Evolutionary conservation across 495 filamentous ascomycete species (phyloP), one percentile per base, ranked within the genome.

Genomic region (Lophiostoma macrostomum): DNA sequence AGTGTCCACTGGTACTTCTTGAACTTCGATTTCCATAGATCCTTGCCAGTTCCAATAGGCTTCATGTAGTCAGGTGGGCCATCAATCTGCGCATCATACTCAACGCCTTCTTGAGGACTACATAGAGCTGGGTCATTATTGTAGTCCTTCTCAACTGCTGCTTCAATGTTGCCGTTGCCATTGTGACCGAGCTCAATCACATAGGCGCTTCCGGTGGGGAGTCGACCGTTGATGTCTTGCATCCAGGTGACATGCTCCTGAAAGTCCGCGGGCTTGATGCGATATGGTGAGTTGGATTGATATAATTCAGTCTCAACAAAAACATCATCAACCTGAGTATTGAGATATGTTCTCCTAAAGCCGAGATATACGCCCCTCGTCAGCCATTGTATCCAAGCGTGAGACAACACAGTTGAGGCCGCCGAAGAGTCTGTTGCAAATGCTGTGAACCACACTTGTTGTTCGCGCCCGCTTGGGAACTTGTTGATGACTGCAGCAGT

Each of bases 311-410:
- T 77, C 35, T 70, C 66, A 1, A 84, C 65, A 55, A 83, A 76
- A 71, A 84, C 76, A 60, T 84, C 81, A 60, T 84, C 81, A 25
- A 84, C 77, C 67, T 84, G 80, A 12, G 80, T 80, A 61, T 74
- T 76, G 28, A 82, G 60, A 56, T 79, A 74, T 44, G 79, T 67
- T 35, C 80, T 72, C 30, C 80, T 76, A 41, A 76, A 75, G 22
- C 77, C 77, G 6, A 76, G 69, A 53, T 80, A 76, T 1, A 81
- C 51, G 28, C 81, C 81, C 19, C 77, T 73, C 19, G 78, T 81
- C 13, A 81, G 64, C 79, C 79, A 84, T 47, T 75, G 76, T 51
- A 84, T 81, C 75, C 76, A 82, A 16, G 76, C 77, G 65, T 84
- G 81, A 64, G 80, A 76, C 48, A 84, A 60, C 44, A 73, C 78